Percentiles rank a stretch among this genome's conserved stretches.
Evolutionary conservation across 225 moss, liverwort and hornwort genomes (phyloP).

Genomic region (Neckera pumila): DNA sequence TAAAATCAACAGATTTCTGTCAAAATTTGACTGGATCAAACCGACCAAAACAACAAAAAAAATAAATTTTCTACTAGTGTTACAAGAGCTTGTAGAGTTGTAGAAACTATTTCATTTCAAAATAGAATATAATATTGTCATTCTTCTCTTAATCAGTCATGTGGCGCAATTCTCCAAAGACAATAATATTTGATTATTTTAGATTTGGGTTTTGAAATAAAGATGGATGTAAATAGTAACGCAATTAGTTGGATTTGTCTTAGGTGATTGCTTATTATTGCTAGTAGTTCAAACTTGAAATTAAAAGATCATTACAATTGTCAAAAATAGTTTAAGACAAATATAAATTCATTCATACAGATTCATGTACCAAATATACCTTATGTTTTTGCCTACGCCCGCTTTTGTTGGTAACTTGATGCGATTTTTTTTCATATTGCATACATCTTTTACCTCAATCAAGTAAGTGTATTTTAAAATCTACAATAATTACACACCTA

Average conservation of each 20-base stretch:
- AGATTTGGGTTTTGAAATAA: background rate
- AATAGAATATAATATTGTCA: background rate
- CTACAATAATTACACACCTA: background rate
- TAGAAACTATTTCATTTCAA: background rate
- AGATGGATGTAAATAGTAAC: background rate
- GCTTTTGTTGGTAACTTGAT: background rate
- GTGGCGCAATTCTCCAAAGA: background rate
- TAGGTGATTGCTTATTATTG: background rate
- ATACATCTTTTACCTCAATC: background rate
- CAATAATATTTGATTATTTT: background rate
- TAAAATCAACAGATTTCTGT: too few relatives aligned
- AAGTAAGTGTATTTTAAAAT: background rate
- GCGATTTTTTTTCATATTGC: background rate
- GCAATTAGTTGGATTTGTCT: background rate
- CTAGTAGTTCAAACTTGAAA: background rate
- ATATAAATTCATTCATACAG: background rate
- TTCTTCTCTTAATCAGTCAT: background rate
- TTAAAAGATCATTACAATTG: background rate
- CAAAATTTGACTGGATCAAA: too few relatives aligned
- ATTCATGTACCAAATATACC: background rate
- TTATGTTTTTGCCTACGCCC: fast-evolving
- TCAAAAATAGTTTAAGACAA: background rate
- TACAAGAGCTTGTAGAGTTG: background rate
- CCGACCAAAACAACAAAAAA: too few relatives aligned
- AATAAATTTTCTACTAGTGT: too few relatives aligned